These are phyloP conservation scores for Irineochytrium annulatum DNA, from an alignment of 192 early-diverging fungal species.

Conservation along the genomic window DNA sequence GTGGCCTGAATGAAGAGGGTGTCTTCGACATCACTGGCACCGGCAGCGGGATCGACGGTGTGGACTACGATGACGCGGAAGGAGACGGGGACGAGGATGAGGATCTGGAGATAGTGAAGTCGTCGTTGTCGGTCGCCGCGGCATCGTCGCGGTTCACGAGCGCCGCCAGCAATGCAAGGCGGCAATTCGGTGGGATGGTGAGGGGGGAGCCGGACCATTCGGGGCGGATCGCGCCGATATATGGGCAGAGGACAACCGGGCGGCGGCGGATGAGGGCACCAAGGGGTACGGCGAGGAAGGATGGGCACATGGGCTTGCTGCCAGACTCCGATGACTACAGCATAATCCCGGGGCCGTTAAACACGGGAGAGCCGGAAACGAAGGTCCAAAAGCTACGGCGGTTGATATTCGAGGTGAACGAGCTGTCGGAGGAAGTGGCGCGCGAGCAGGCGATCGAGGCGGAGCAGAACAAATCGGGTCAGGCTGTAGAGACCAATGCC, in stretches of 20 bases:
- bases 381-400: constrained; percentile 69
- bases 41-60: no score
- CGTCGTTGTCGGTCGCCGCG: constrained; percentile 49
- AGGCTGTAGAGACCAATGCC: no score
- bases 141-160: constrained; percentile 52
- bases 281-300: no score
- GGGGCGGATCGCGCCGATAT: constrained; percentile 28
- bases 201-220: constrained; percentile 50
- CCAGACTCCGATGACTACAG: background rate
- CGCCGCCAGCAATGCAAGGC: constrained; percentile 45
- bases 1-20: no score
- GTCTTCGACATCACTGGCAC: no score
- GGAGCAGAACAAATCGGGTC: no score
- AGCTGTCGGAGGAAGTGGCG: constrained; percentile 64
- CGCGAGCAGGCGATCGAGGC: no score
- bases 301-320: no score
- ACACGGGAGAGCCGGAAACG: constrained; percentile 67
- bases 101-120: constrained; percentile 54
- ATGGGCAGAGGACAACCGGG: no score
- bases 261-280: no score
- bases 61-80: no score
- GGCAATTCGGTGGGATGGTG: constrained; percentile 59
- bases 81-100: constrained; percentile 42
- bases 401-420: constrained; percentile 78
- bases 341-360: constrained; percentile 39